Base-by-base conservation (phyloP, 345 rosid genomes). In the Lepidium africanum region DNA sequence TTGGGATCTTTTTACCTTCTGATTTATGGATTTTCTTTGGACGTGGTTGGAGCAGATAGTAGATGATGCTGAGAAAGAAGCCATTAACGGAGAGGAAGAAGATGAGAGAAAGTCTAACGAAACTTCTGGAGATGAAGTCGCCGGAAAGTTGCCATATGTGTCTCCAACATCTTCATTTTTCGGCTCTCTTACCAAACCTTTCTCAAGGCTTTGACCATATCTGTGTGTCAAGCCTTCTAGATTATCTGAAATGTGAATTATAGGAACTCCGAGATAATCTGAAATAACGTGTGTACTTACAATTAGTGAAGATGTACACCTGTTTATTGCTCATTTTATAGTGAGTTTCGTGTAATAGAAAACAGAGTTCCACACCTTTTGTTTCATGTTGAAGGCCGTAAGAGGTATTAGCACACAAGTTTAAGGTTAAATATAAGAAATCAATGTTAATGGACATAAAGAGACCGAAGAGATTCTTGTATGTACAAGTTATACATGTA, bases 1-100 rank as follows among this genome's bases (percentile, higher is more conserved):
- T 45, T 23, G 47, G 7, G 5, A 10, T 0, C 13, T 10, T 37
- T 19, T 19, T 1, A 15, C 10, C 3, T 9, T 68, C 14, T 21
- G 32, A 5, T 7, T 32, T 36, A 3, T 65, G 25, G 46, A 9
- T 13, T 49, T 3, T 49, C 11, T 16, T 23, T 48, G 30, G 19
- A 11, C 38, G 23, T n/a, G 37, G 33, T 30, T 30, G 33, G 64
- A 45, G 51, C 58, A 81, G 84, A 73, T 84, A 52, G 82, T 84
- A 64, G 86, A 84, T 62, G 88, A 82, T 69, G 84, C 83, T 3
- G 84, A 70, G 58, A 74, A 76, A 38, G 81, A 84, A 68, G 81
- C 83, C 8, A 64, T 49, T 25, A 59, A 67, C n/a, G 64, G 66
- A 67, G 77, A 79, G 17, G 73, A 61, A 61, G 59, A 33, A 55